A percentile compares a stretch with the other conserved stretches of the same genome.
phyloP scores from a whole-genome alignment of 768 basidiomycete species.

The Tulasnella sp. region DNA sequence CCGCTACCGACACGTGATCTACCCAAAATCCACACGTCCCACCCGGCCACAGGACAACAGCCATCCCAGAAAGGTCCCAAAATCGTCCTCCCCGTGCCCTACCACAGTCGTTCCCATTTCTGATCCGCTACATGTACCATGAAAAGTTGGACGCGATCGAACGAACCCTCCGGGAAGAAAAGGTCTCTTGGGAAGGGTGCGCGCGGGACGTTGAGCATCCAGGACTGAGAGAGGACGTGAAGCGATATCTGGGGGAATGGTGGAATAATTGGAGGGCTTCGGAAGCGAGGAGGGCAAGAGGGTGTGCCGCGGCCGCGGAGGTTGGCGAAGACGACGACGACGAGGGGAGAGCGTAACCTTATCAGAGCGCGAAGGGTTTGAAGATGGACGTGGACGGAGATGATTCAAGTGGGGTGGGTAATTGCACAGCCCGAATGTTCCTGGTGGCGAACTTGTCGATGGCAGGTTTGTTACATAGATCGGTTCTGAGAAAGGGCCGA shows the following conservation, averaged over 20 bases:
- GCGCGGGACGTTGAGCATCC: conserved; percentile 87
- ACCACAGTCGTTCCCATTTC: conserved; percentile 59
- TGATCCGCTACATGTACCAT: conserved; percentile 79
- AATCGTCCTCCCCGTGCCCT: conserved; percentile 66
- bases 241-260: conserved; percentile 29
- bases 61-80: conserved; percentile 35
- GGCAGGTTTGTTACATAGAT: too few species aligned
- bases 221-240: conserved; percentile 65
- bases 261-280: conserved; percentile 17
- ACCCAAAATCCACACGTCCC: neutral
- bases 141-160: conserved; percentile 59
- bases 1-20: conserved; percentile 8
- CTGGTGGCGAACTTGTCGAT: neutral
- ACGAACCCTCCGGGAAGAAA: conserved; percentile 55
- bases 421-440: neutral
- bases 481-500: too few species aligned
- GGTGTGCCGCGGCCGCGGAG: neutral
- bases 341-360: neutral
- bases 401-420: neutral
- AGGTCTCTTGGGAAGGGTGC: conserved; percentile 76
- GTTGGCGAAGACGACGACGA: conserved; percentile 11
- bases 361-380: neutral
- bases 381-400: conserved; percentile 16
- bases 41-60: neutral
- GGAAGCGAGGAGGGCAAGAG: neutral